Percentiles rank a stretch among this genome's conserved stretches.
These are phyloP conservation scores for Nelumbo lutea DNA, from an alignment of 164 flowering plant genomes.

Conservation along the genomic window DNA sequence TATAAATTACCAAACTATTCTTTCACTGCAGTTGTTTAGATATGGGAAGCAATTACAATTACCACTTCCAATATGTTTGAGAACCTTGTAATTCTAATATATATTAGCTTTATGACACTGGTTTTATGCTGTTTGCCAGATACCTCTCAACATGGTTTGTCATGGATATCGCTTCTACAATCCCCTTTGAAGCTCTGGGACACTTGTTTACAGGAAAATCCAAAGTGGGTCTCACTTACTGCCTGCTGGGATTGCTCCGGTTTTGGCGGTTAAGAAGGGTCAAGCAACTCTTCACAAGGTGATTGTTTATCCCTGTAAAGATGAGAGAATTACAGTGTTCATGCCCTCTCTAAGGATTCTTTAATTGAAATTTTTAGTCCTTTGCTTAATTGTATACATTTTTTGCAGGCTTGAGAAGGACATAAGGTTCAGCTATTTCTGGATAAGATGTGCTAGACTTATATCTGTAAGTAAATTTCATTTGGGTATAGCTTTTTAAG, in stretches of 20 bases:
- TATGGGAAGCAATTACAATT: no score
- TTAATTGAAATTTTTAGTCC: no score
- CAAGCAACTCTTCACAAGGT: conserved; percentile 87
- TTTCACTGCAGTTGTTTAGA: no score
- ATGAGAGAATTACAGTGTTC: background rate
- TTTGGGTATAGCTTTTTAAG: background rate
- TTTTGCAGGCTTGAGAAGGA: conserved; percentile 86
- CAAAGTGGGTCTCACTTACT: conserved; percentile 42
- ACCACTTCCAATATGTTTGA: no score
- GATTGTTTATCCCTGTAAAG: background rate
- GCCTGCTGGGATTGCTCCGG: conserved; percentile 61
- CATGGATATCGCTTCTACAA: conserved; percentile 89
- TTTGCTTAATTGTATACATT: background rate
- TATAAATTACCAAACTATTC: no score
- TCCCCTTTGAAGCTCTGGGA: conserved; percentile 68
- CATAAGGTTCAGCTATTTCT: conserved; percentile 80
- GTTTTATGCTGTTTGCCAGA: conserved; percentile 25
- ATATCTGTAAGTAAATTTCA: conserved; percentile 46
- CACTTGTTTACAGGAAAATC: conserved; percentile 47
- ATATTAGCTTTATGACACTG: background rate
- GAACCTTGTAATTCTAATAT: no score
- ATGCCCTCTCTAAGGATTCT: background rate
- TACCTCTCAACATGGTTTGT: conserved; percentile 84
- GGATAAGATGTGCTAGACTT: conserved; percentile 77
- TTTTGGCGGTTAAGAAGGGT: conserved; percentile 83